Evolutionary conservation across 2,329 filamentous ascomycete genomes (phyloP).

Genomic region (Aspergillus versicolor): DNA sequence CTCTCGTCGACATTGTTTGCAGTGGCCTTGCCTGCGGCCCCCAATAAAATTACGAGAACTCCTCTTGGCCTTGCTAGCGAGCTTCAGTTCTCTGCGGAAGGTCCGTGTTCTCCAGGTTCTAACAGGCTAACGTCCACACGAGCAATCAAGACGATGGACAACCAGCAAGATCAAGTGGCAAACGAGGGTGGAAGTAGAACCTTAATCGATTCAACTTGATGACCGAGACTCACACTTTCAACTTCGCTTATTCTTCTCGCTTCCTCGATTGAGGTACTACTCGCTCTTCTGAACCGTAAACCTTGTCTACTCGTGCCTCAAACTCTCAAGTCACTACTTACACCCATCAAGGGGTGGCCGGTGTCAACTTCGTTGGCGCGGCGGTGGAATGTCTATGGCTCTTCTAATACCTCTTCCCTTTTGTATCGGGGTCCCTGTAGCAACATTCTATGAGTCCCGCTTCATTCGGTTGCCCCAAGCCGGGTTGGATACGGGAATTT

Average conservation of each 20-base stretch:
- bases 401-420: neutral
- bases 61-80: conserved; percentile 4
- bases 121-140: conserved; percentile 14
- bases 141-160: conserved; percentile 7
- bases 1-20: neutral
- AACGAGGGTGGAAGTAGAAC: neutral
- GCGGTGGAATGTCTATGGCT: neutral
- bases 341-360: neutral
- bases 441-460: neutral
- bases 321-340: neutral
- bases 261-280: neutral
- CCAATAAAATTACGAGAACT: neutral
- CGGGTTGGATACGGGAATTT: neutral
- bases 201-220: neutral
- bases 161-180: conserved; percentile 6
- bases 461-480: neutral
- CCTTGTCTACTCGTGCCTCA: neutral
- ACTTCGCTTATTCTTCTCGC: neutral
- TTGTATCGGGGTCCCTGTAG: neutral
- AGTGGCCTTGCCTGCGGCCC: neutral
- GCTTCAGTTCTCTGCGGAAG: conserved; percentile 4
- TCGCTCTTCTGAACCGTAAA: neutral
- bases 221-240: neutral
- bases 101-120: conserved; percentile 14
- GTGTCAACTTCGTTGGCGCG: neutral